These are phyloP conservation scores for Ogataea naganishii DNA, from an alignment of 805 yeast species.

Conservation along the genomic window DNA sequence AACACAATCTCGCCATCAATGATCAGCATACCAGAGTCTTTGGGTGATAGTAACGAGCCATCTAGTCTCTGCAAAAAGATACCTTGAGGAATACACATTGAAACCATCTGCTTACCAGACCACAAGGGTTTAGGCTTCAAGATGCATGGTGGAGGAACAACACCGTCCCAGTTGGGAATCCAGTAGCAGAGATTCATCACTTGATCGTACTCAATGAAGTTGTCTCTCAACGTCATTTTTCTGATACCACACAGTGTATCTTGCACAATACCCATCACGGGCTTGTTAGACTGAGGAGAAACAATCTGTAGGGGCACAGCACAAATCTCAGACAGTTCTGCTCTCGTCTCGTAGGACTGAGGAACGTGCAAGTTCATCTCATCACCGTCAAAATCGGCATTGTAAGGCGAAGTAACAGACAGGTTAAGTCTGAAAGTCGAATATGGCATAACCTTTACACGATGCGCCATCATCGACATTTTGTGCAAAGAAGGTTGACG, in stretches of 20 bases:
- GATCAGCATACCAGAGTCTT: constrained; percentile 92
- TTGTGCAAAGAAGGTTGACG: constrained; percentile 99
- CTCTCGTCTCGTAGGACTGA: constrained; percentile 95
- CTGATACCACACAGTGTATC: constrained; percentile 97
- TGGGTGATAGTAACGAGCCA: constrained; percentile 78
- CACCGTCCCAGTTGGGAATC: constrained; percentile 99
- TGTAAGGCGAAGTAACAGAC: constrained; percentile 98
- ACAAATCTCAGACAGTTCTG: constrained; percentile 89
- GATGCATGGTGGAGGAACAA: constrained; percentile 91
- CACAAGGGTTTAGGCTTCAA: constrained; percentile 92
- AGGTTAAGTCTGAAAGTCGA: constrained; percentile 94
- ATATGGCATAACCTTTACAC: constrained; percentile 97
- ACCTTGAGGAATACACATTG: constrained; percentile 92
- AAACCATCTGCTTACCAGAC: constrained; percentile 93
- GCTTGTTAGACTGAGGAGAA: constrained; percentile 96
- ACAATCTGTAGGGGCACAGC: constrained; percentile 98
- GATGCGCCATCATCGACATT: constrained; percentile 99
- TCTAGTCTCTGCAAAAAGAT: constrained; percentile 91
- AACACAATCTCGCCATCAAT: constrained; percentile 94
- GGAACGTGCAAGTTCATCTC: constrained; percentile 99
- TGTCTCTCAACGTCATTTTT: constrained; percentile 89
- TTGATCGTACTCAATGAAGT: constrained; percentile 82
- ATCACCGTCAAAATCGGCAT: constrained; percentile 99
- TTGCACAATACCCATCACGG: constrained; percentile 99
- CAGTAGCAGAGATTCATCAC: constrained; percentile 95